These are phyloP conservation scores for Pisolithus sp. DNA, from an alignment of 768 basidiomycete genomes.

Conservation along the genomic window DNA sequence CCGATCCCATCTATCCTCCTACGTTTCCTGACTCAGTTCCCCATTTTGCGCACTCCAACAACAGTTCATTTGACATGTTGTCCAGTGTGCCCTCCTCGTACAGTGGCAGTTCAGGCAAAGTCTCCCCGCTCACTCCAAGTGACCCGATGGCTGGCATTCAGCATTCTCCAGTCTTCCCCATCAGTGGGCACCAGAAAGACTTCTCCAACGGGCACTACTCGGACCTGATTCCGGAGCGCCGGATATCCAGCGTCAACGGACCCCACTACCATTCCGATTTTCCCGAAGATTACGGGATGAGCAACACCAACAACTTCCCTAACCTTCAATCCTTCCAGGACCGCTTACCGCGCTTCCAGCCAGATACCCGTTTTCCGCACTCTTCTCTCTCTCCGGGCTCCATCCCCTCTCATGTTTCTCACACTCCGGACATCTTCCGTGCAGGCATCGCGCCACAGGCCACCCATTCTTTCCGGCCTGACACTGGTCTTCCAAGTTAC, in stretches of 20 bases:
- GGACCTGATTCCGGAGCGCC: slow-evolving; percentile 58
- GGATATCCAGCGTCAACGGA: slow-evolving; percentile 39
- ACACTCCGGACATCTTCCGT: slow-evolving; percentile 52
- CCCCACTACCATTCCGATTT: slow-evolving; percentile 53
- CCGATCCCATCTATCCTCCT: slow-evolving; percentile 55
- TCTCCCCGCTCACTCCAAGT: slow-evolving; percentile 66
- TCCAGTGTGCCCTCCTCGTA: slow-evolving; percentile 57
- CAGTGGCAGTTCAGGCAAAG: slow-evolving; percentile 57
- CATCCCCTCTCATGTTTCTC: slow-evolving; percentile 46
- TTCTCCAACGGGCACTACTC: slow-evolving; percentile 48
- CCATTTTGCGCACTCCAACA: slow-evolving; percentile 46
- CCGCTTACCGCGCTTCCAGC: slow-evolving; percentile 47
- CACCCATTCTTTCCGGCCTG: slow-evolving; percentile 54
- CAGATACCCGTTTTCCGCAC: slow-evolving; percentile 49
- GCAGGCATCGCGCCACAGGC: slow-evolving; percentile 62
- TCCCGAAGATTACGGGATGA: slow-evolving; percentile 56
- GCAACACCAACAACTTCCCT: slow-evolving; percentile 40
- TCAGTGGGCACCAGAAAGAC: slow-evolving; percentile 42
- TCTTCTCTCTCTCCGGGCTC: slow-evolving; percentile 32
- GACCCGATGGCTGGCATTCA: slow-evolving; percentile 57
- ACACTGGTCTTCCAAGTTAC: slow-evolving; percentile 44
- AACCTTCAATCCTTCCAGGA: slow-evolving; percentile 56
- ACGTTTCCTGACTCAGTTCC: slow-evolving; percentile 57
- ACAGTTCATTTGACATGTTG: slow-evolving; percentile 61
- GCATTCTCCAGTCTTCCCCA: slow-evolving; percentile 46